Evolutionary conservation across 768 basidiomycete genomes (phyloP).

Genomic region (Tylopilus balloui): DNA sequence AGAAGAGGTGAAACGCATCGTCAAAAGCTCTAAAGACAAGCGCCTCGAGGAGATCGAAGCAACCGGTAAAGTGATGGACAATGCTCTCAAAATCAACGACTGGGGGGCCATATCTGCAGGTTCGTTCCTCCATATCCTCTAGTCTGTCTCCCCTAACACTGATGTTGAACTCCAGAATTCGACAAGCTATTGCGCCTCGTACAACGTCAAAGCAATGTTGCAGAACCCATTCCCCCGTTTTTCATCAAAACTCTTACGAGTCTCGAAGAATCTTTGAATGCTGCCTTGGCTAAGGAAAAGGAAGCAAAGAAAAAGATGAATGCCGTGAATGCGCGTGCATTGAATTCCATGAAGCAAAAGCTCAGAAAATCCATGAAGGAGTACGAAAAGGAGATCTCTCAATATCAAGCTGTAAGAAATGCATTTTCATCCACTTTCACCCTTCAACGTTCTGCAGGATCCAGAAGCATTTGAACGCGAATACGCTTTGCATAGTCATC

Average conservation of each 20-base stretch:
- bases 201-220: slow-evolving; percentile 77
- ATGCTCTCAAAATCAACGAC: slow-evolving; percentile 93
- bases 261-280: slow-evolving; percentile 73
- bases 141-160: not conserved
- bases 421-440: not conserved
- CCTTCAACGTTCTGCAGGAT: slow-evolving; percentile 49
- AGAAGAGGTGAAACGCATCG: slow-evolving; percentile 65
- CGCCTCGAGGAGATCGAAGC: slow-evolving; percentile 93
- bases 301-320: slow-evolving; percentile 95
- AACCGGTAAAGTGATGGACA: slow-evolving; percentile 87
- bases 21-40: slow-evolving; percentile 86
- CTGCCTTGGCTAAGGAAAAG: slow-evolving; percentile 79
- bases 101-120: slow-evolving; percentile 91
- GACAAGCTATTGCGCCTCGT: slow-evolving; percentile 93
- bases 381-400: slow-evolving; percentile 74
- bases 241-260: slow-evolving; percentile 70
- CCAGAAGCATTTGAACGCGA: slow-evolving; percentile 83
- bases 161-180: slow-evolving; percentile 59
- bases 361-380: slow-evolving; percentile 89
- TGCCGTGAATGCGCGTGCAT: slow-evolving; percentile 85
- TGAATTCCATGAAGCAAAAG: slow-evolving; percentile 98
- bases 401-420: slow-evolving; percentile 67
- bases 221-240: slow-evolving; percentile 84
- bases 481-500: slow-evolving; percentile 52
- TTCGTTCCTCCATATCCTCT: slow-evolving; percentile 36